phyloP scores from a whole-genome alignment of 176 grass and related monocot genomes.

The Triticum urartu region DNA sequence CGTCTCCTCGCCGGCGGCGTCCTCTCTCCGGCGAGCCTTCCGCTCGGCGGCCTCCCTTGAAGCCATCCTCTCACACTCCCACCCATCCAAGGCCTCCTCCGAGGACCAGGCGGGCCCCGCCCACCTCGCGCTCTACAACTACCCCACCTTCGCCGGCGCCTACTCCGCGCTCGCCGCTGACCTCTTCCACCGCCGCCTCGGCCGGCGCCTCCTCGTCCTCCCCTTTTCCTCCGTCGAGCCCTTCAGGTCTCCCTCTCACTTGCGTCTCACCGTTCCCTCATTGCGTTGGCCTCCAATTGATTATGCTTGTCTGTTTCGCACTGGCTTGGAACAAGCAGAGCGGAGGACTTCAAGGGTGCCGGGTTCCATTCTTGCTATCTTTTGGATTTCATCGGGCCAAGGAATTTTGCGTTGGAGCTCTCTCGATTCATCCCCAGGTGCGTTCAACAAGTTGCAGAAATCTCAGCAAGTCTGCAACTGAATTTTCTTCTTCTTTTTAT shows the following conservation, averaged over 20 bases:
- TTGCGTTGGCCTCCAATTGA: background rate
- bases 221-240: slow-evolving; percentile 82
- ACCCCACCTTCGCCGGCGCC: slow-evolving; percentile 77
- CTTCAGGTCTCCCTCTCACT: slow-evolving; percentile 53
- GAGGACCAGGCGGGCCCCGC: slow-evolving; percentile 15
- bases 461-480: background rate
- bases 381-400: slow-evolving; percentile 81
- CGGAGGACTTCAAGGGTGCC: slow-evolving; percentile 49
- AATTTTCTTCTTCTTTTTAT: background rate
- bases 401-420: slow-evolving; percentile 60
- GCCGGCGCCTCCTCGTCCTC: slow-evolving; percentile 50
- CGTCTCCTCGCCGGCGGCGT: background rate
- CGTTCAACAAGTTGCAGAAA: background rate
- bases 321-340: slow-evolving; percentile 33
- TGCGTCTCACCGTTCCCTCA: background rate
- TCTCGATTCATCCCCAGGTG: slow-evolving; percentile 65
- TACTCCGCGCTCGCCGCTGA: slow-evolving; percentile 74
- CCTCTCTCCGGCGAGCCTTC: slow-evolving; percentile 40
- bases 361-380: slow-evolving; percentile 77
- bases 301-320: background rate
- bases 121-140: slow-evolving; percentile 85
- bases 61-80: slow-evolving; percentile 38
- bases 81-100: background rate
- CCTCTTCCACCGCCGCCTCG: slow-evolving; percentile 57
- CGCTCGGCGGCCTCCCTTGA: slow-evolving; percentile 64